These are phyloP conservation scores for Kodamaea sp. DNA, from an alignment of 1,139 yeast genomes.

Conservation along the genomic window DNA sequence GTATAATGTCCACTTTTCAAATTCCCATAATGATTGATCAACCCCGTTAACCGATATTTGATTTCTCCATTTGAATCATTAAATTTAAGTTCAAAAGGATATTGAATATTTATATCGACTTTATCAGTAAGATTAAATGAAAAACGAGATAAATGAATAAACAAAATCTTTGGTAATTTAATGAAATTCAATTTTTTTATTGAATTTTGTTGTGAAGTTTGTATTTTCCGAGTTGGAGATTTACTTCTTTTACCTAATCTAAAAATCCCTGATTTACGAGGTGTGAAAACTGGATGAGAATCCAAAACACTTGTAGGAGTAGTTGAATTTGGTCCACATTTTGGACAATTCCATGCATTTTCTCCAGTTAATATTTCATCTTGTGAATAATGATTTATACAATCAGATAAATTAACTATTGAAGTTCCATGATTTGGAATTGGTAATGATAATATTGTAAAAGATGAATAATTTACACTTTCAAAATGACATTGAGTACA, in stretches of 20 bases:
- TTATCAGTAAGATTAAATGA: slow-evolving; percentile 54
- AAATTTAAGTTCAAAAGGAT: slow-evolving; percentile 47
- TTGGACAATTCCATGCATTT: slow-evolving; percentile 78
- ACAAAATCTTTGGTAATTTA: slow-evolving; percentile 58
- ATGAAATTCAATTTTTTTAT: slow-evolving; percentile 59
- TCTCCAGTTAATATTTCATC: slow-evolving; percentile 70
- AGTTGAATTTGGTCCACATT: slow-evolving; percentile 40
- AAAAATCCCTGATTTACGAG: slow-evolving; percentile 32
- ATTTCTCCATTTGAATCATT: slow-evolving; percentile 41
- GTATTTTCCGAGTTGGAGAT: slow-evolving; percentile 23
- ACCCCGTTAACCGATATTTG: slow-evolving; percentile 53
- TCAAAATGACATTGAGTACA: slow-evolving; percentile 64
- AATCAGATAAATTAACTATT: slow-evolving; percentile 51
- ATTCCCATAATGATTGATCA: slow-evolving; percentile 69
- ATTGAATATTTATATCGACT: slow-evolving; percentile 49
- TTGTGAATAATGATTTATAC: slow-evolving; percentile 61
- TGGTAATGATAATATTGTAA: slow-evolving; percentile 62
- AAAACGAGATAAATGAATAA: slow-evolving; percentile 63
- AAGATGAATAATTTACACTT: slow-evolving; percentile 57
- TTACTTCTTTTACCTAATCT: slow-evolving; percentile 33
- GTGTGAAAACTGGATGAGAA: slow-evolving; percentile 37
- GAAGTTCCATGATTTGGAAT: slow-evolving; percentile 43
- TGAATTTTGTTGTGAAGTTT: slow-evolving; percentile 22
- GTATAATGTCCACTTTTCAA: slow-evolving; percentile 76
- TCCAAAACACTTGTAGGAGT: slow-evolving; percentile 21